phyloP scores from a whole-genome alignment of 1,284 basidiomycete species.

The Tilletiaria anomala region DNA sequence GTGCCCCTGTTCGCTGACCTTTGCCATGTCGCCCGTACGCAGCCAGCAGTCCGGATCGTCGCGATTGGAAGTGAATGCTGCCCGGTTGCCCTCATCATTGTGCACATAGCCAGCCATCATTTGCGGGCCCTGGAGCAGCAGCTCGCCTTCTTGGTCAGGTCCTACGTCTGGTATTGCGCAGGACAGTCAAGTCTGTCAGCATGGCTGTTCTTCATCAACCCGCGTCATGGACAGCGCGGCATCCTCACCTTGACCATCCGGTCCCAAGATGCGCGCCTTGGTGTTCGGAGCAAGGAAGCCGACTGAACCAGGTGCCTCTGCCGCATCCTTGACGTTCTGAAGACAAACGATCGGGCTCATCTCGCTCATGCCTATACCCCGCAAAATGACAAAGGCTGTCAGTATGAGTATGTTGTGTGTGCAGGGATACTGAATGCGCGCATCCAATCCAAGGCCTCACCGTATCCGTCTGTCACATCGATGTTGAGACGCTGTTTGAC shows the following conservation, averaged over 20 bases:
- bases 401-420: not conserved
- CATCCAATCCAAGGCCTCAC: conserved; percentile 1
- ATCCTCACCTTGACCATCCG: conserved; percentile 3
- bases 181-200: no score
- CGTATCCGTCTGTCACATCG: conserved; percentile 19
- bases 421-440: not conserved
- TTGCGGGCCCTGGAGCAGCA: conserved; percentile 31
- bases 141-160: conserved; percentile 25
- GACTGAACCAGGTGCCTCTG: conserved; percentile 15
- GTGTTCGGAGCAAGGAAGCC: conserved; percentile 29
- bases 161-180: conserved; percentile 10
- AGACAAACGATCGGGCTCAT: conserved; percentile 34
- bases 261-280: conserved; percentile 18
- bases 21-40: conserved; percentile 31
- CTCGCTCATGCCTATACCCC: conserved; percentile 36
- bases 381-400: no score
- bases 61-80: conserved; percentile 13
- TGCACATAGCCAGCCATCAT: conserved; percentile 36
- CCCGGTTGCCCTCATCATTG: conserved; percentile 28
- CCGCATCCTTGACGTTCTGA: conserved; percentile 23
- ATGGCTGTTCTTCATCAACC: no score
- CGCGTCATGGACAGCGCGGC: not conserved
- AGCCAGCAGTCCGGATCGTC: conserved; percentile 16
- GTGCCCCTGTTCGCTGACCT: conserved; percentile 23
- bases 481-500: conserved; percentile 26